Evolutionary conservation across 2,329 filamentous ascomycete genomes (phyloP).

Genomic region (Paramyrothecium sp.): DNA sequence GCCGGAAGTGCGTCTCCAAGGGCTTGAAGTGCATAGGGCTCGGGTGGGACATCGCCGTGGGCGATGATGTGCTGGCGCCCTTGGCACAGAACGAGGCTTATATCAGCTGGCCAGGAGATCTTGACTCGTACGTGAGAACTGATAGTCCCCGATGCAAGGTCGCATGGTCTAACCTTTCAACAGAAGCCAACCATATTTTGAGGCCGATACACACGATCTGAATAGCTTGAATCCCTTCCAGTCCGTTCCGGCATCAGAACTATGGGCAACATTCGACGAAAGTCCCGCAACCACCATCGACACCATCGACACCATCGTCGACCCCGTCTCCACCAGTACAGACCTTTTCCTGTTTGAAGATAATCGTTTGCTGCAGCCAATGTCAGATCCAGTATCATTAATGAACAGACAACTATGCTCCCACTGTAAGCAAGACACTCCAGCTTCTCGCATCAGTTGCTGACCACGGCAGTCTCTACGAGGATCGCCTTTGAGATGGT

Average conservation of each 20-base stretch:
- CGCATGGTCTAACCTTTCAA: too few relatives aligned
- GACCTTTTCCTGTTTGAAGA: background rate
- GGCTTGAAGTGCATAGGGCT: constrained; percentile 28
- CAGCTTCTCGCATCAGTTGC: background rate
- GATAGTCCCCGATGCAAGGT: too few relatives aligned
- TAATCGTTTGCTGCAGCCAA: background rate
- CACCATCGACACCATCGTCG: background rate
- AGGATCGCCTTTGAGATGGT: constrained; percentile 20
- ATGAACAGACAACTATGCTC: background rate
- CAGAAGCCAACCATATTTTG: too few relatives aligned
- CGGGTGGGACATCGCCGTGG: constrained; percentile 11
- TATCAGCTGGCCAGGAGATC: too few relatives aligned
- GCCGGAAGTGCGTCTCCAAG: constrained; percentile 27
- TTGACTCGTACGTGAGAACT: too few relatives aligned
- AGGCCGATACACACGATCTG: too few relatives aligned
- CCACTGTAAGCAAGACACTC: constrained; percentile 9
- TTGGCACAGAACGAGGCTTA: too few relatives aligned
- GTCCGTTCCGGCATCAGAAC: too few relatives aligned
- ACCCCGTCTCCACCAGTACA: background rate
- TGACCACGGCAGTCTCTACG: constrained; percentile 13
- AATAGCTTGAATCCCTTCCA: too few relatives aligned
- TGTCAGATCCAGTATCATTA: background rate
- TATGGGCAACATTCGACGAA: background rate
- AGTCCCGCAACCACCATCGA: background rate
- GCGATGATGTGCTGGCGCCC: too few relatives aligned